These are phyloP conservation scores for Neodidymelliopsis sp. DNA, from an alignment of 2,329 filamentous ascomycete genomes.

Conservation along the genomic window DNA sequence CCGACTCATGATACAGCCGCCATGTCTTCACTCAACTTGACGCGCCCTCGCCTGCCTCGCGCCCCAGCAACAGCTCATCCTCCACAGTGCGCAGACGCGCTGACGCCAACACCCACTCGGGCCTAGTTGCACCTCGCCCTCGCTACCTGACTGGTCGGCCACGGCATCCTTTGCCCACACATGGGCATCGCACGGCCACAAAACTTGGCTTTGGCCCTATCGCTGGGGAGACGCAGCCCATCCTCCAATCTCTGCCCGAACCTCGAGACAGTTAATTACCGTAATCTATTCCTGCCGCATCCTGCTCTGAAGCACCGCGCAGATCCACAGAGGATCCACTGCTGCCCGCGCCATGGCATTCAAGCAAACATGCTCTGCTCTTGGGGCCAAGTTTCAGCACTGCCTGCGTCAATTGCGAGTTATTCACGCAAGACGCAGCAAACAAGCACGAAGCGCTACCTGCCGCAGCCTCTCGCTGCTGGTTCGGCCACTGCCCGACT, in stretches of 20 bases:
- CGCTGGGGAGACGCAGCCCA: slow-evolving; percentile 35
- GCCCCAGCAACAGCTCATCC: slow-evolving; percentile 18
- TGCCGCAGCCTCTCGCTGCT: slow-evolving; percentile 11
- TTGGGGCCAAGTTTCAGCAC: slow-evolving; percentile 8
- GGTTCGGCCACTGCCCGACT: slow-evolving; percentile 6
- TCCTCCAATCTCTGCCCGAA: slow-evolving; percentile 28
- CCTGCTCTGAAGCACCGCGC: slow-evolving; percentile 29
- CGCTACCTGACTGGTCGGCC: slow-evolving; percentile 22
- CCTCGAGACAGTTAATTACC: slow-evolving; percentile 27
- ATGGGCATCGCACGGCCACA: slow-evolving; percentile 35
- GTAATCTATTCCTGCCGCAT: slow-evolving; percentile 34
- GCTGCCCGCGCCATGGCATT: slow-evolving; percentile 11
- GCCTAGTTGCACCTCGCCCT: slow-evolving; percentile 2
- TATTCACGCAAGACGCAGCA: slow-evolving; percentile 15
- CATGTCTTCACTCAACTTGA: neutral
- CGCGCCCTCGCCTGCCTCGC: slow-evolving; percentile 2
- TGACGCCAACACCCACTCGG: slow-evolving; percentile 23
- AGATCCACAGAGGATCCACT: slow-evolving; percentile 25
- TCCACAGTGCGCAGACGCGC: slow-evolving; percentile 12
- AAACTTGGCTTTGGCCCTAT: slow-evolving; percentile 38
- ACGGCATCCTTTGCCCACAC: slow-evolving; percentile 13
- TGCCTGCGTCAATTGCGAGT: slow-evolving; percentile 21
- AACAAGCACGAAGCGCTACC: slow-evolving; percentile 1
- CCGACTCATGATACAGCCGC: slow-evolving; percentile 6
- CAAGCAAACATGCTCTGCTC: slow-evolving; percentile 8